Evolutionary conservation across 352 stramenopile genomes (phyloP).

Genomic region (Phytophthora crassamura): DNA sequence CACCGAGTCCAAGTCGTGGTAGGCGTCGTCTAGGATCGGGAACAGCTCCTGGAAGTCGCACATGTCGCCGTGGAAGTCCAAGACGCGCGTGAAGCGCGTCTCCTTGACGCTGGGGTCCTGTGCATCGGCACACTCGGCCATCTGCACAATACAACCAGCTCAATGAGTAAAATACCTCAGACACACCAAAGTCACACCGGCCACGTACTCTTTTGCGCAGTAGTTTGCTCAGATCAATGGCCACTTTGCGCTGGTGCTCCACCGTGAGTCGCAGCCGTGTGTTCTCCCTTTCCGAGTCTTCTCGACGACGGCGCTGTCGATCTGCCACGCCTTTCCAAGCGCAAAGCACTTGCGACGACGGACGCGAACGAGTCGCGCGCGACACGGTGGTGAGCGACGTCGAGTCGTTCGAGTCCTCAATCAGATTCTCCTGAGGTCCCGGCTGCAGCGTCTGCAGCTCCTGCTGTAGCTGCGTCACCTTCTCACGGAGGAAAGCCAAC

Average conservation of each 20-base stretch:
- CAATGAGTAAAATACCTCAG: slow-evolving; percentile 2
- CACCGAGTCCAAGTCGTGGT: slow-evolving; percentile 37
- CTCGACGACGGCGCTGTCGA: slow-evolving; percentile 39
- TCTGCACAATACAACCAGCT: slow-evolving; percentile 18
- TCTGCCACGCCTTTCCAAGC: slow-evolving; percentile 40
- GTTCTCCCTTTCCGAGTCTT: slow-evolving; percentile 51
- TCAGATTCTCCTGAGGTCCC: slow-evolving; percentile 2
- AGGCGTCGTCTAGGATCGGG: slow-evolving; percentile 33
- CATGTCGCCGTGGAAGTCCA: slow-evolving; percentile 38
- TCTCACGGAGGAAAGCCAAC: slow-evolving; percentile 70
- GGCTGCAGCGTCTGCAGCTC: slow-evolving; percentile 55
- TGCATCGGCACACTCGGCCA: slow-evolving; percentile 31
- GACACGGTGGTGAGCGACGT: slow-evolving; percentile 5
- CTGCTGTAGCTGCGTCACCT: slow-evolving; percentile 63
- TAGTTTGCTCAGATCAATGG: slow-evolving; percentile 32
- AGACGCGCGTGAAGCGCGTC: slow-evolving; percentile 26
- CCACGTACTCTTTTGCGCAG: slow-evolving; percentile 26
- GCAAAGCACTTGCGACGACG: slow-evolving; percentile 33
- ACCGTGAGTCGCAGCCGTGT: slow-evolving; percentile 46
- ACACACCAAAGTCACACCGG: background rate
- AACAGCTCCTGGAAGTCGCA: slow-evolving; percentile 41
- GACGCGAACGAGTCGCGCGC: slow-evolving; percentile 7
- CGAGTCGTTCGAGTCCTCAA: slow-evolving; percentile 2
- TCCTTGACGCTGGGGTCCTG: slow-evolving; percentile 30
- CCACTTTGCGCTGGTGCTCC: slow-evolving; percentile 41